These are phyloP conservation scores for Peronospora tabacina DNA, from an alignment of 352 stramenopile genomes.

Conservation along the genomic window DNA sequence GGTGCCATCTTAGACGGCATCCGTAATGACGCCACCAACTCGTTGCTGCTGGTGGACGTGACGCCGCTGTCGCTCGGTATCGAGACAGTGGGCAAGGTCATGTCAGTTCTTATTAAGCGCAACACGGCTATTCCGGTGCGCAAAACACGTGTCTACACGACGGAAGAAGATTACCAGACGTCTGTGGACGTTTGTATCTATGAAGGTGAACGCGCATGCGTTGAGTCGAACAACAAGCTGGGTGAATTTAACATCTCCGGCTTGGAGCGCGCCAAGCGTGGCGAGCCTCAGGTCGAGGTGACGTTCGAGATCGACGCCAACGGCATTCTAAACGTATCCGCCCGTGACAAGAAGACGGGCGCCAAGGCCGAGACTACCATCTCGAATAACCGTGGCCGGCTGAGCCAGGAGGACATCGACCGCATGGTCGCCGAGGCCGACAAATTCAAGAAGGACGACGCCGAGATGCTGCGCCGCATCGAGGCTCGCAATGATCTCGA, in stretches of 20 bases:
- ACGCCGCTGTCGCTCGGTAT: slow-evolving; percentile 84
- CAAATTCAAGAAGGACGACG: slow-evolving; percentile 71
- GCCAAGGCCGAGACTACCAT: slow-evolving; percentile 61
- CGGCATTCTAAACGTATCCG: slow-evolving; percentile 88
- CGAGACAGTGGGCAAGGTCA: slow-evolving; percentile 84
- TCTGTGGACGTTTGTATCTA: slow-evolving; percentile 83
- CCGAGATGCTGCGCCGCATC: slow-evolving; percentile 62
- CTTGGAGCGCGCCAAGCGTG: slow-evolving; percentile 78
- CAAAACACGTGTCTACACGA: slow-evolving; percentile 70
- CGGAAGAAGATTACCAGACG: slow-evolving; percentile 77
- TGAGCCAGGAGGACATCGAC: slow-evolving; percentile 65
- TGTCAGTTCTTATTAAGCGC: slow-evolving; percentile 84
- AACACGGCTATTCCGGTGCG: slow-evolving; percentile 85
- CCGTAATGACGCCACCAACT: slow-evolving; percentile 75
- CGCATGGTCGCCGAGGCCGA: slow-evolving; percentile 62
- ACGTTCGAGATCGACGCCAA: slow-evolving; percentile 91
- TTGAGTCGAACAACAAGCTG: slow-evolving; percentile 90
- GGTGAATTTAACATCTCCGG: slow-evolving; percentile 89
- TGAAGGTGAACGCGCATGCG: slow-evolving; percentile 82
- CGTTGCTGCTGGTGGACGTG: slow-evolving; percentile 86
- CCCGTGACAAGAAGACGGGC: slow-evolving; percentile 78
- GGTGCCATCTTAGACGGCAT: slow-evolving; percentile 57
- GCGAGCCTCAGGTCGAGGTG: slow-evolving; percentile 87
- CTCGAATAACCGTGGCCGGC: slow-evolving; percentile 65
- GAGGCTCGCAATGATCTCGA: slow-evolving; percentile 60